Base-by-base conservation (phyloP, 1,284 basidiomycete genomes). In the Puccinia horiana region DNA sequence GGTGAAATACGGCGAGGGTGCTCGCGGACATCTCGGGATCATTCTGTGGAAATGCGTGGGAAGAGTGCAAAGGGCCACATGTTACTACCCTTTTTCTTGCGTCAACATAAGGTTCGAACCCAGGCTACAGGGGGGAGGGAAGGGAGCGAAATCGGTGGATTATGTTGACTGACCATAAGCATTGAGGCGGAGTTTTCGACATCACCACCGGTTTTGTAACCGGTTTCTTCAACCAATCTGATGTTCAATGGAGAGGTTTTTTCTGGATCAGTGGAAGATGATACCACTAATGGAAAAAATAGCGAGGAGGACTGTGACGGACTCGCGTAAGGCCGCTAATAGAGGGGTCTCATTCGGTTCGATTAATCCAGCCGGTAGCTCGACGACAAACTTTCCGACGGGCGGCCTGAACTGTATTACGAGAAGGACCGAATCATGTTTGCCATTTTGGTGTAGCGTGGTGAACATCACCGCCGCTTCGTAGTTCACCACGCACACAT, bases 351-450 rank as follows among this genome's bases (percentile, higher is more conserved):
- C 86, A 8, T 85, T 85, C 16, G 29, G n/a, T 61, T 87, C 86
- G 37, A 87, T 83, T 16, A 87, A 83, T 2, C 86, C 86, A 0
- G 86, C 86, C 0, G 86, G 86, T 80, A 87, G 83, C 83, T 87
- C 86, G 67, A 87, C 84, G 18, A 86, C 85, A 49, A 83, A 83
- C 32, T 29, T 70, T 29, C 58, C 40, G 18, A 80, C 20, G 4
- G 78, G 78, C 9, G 65, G 78, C 9, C 78, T 26, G 54, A 72
- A 80, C 52, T 80, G 78, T n/a, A 84, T 84, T 56, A 87, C 84
- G 35, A 87, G 83, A 8, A 87, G n/a, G n/a, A n/a, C n/a, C n/a
- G n/a, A n/a, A n/a, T n/a, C n/a, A n/a, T n/a, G n/a, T n/a, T n/a
- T n/a, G n/a, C n/a, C n/a, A n/a, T n/a, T n/a, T n/a, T n/a, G n/a